Evolutionary conservation across 192 early-diverging fungal genomes (phyloP).

Genomic region (Phlyctochytrium bullatum): DNA sequence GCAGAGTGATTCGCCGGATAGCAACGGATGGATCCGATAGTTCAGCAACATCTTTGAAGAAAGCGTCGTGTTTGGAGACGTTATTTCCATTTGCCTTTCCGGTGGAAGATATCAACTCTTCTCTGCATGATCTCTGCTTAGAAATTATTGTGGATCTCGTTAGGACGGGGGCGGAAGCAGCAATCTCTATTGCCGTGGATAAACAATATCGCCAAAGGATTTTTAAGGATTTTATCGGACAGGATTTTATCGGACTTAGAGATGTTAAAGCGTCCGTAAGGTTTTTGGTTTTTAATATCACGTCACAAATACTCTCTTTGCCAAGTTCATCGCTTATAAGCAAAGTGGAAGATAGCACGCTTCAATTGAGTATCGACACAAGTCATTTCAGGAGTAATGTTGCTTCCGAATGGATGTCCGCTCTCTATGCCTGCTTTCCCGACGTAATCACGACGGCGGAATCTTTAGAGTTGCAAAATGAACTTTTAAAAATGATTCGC

Average conservation of each 20-base stretch:
- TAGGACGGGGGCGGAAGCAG: background rate
- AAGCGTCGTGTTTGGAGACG: background rate
- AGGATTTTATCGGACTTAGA: too few relatives aligned
- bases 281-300: background rate
- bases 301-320: background rate
- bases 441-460: too few relatives aligned
- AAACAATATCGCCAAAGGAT: background rate
- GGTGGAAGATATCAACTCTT: background rate
- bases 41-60: background rate
- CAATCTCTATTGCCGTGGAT: background rate
- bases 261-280: background rate
- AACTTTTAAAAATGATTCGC: background rate
- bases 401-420: constrained; percentile 3
- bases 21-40: too few relatives aligned
- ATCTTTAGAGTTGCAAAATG: background rate
- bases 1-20: too few relatives aligned
- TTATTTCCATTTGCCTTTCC: background rate
- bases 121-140: background rate
- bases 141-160: background rate
- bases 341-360: background rate
- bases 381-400: background rate
- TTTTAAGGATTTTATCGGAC: background rate
- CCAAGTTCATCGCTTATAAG: background rate
- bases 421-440: background rate
- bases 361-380: background rate